Evolutionary conservation across 2,329 filamentous ascomycete species (phyloP), one percentile per base, ranked within the genome.

Genomic region (Aspergillus alliaceus): DNA sequence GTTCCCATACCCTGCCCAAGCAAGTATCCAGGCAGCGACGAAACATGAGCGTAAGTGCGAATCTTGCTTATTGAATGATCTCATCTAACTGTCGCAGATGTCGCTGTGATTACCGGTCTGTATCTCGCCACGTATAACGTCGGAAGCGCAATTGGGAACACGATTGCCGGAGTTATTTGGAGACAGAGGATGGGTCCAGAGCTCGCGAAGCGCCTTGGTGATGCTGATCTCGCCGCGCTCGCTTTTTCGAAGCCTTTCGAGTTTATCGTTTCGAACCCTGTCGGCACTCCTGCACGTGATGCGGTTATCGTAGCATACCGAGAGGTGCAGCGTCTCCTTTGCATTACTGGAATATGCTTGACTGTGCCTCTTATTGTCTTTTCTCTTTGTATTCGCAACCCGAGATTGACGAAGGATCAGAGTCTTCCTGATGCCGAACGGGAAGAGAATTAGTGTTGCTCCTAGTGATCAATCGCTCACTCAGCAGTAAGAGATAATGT

Each of bases 91-190:
- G 6, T 20, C n/a, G 12, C 25, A 73, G 71, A 88, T 63, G 76
- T 89, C 31, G 86, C 86, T 42, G 82, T 87, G 60, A 81, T 89
- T 60, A 89, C 85, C 0, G 85, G 82, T 39, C 70, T 88, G 18
- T 88, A 83, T 67, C 80, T 88, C 2, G 82, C 85, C 15, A 80
- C 76, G n/a, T 88, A 87, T 73, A 85, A 84, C 67, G 78, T 88
- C 37, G 86, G 86, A 29, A 84, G 80, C 5, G 85, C 85, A 1
- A 69, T 87, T 1, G 85, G 86, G 22, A 82, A 83, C 66, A 79
- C 83, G 15, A 80, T 88, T 25, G 85, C 85, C 0, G 85, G 85
- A 14, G 82, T 84, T 20, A 80, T 88, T 59, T 88, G 85, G 85
- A 83, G 82, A 0, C 84, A 88, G 65, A 72, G 81, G 2, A 75